A percentile compares a stretch with the other conserved stretches of the same genome.
Evolutionary conservation across 2,329 filamentous ascomycete species (phyloP).

Genomic region (Botrytis medusae): DNA sequence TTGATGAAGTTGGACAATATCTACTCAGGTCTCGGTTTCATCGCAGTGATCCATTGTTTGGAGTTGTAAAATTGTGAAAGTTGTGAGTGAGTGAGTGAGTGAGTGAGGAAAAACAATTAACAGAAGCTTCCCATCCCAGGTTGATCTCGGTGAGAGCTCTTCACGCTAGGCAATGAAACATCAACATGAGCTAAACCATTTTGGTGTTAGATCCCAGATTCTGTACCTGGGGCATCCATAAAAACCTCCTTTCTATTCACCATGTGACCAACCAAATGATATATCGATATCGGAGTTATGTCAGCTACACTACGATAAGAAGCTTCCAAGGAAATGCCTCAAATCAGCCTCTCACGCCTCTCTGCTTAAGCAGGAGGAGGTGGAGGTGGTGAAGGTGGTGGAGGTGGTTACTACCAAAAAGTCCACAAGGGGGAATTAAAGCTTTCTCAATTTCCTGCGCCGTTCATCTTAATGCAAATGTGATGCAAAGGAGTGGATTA

Average conservation of each 20-base stretch:
- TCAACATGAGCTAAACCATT: background rate
- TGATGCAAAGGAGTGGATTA: background rate
- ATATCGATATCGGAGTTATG: background rate
- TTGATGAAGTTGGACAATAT: background rate
- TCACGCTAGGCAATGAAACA: background rate
- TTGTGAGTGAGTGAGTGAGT: background rate
- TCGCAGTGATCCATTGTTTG: background rate
- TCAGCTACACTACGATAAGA: background rate
- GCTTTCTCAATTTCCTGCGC: conserved; percentile 9
- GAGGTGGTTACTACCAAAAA: no score
- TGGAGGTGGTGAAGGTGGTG: no score
- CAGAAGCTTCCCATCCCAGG: background rate
- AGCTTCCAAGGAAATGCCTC: background rate
- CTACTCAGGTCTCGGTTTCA: background rate
- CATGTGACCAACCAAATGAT: background rate
- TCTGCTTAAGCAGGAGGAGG: no score
- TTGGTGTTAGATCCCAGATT: background rate
- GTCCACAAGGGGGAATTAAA: background rate
- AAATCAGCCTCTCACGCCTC: background rate
- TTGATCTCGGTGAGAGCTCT: background rate
- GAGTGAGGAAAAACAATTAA: background rate
- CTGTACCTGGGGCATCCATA: background rate
- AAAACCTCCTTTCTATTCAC: background rate
- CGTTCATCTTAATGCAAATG: conserved; percentile 6
- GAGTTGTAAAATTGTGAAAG: background rate